phyloP scores from a whole-genome alignment of 371 early-diverging fungal species.

The Syncephalastrum racemosum region DNA sequence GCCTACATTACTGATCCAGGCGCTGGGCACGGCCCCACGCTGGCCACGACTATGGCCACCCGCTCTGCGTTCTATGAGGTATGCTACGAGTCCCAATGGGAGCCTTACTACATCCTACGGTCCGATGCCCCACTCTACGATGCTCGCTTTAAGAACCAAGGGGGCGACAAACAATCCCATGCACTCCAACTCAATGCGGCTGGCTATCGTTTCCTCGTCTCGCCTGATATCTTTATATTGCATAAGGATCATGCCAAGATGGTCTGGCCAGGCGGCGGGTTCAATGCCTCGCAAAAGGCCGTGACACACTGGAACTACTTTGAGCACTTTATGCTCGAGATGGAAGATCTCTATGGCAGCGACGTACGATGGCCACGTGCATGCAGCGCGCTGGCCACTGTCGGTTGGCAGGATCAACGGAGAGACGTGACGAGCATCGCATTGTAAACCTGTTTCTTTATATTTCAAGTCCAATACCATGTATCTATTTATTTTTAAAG shows the following conservation, averaged over 20 bases:
- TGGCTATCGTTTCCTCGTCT: slow-evolving; percentile 52
- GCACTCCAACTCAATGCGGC: slow-evolving; percentile 61
- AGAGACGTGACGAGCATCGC: slow-evolving; percentile 36
- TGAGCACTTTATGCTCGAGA: slow-evolving; percentile 51
- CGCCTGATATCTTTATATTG: slow-evolving; percentile 52
- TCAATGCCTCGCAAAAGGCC: slow-evolving; percentile 43
- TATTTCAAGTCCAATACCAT: not conserved
- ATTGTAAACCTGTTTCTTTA: no score
- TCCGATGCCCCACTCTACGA: slow-evolving; percentile 53
- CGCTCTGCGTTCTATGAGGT: slow-evolving; percentile 49
- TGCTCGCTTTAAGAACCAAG: slow-evolving; percentile 64
- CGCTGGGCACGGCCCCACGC: slow-evolving; percentile 63
- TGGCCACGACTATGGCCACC: slow-evolving; percentile 28
- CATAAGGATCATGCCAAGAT: slow-evolving; percentile 62
- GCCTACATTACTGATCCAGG: slow-evolving; percentile 67
- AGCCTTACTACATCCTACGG: slow-evolving; percentile 63
- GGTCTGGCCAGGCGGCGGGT: slow-evolving; percentile 60
- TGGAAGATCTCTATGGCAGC: slow-evolving; percentile 49
- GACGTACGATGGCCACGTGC: slow-evolving; percentile 60
- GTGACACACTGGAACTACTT: slow-evolving; percentile 52
- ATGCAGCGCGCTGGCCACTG: slow-evolving; percentile 44
- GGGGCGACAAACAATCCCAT: slow-evolving; percentile 70
- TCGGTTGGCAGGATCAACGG: slow-evolving; percentile 50
- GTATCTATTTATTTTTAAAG: slow-evolving; percentile 2
- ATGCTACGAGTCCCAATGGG: slow-evolving; percentile 73